Conservation (phyloP, 2,329 filamentous ascomycete genomes). For the Penicillium sp. region DNA sequence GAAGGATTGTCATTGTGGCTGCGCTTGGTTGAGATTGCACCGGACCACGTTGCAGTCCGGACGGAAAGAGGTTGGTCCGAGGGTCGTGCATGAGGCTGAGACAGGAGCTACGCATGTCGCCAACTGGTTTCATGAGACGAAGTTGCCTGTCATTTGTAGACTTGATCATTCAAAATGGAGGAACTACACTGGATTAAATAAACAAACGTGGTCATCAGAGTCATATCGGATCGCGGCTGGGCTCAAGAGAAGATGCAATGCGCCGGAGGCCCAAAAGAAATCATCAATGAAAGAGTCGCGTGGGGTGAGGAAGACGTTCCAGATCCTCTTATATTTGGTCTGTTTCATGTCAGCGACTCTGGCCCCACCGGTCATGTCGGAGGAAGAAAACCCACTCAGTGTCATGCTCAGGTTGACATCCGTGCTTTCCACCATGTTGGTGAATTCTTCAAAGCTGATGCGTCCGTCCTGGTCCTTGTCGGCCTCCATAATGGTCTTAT, state of each 20-base stretch:
- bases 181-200: slow-evolving; percentile 18
- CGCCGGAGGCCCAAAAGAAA: background rate
- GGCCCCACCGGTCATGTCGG: background rate
- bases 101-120: background rate
- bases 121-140: background rate
- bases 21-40: slow-evolving; percentile 11
- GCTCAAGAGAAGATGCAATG: background rate
- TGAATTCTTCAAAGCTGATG: slow-evolving; percentile 99
- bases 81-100: slow-evolving; percentile 11
- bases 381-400: slow-evolving; percentile 46
- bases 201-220: slow-evolving; percentile 23
- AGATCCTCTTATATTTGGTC: slow-evolving; percentile 12
- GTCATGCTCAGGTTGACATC: slow-evolving; percentile 65
- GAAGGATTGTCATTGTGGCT: slow-evolving; percentile 13
- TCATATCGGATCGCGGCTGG: slow-evolving; percentile 9
- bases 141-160: too few relatives aligned
- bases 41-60: slow-evolving; percentile 15
- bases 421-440: slow-evolving; percentile 96
- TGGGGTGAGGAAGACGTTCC: background rate
- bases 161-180: too few relatives aligned
- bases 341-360: slow-evolving; percentile 12
- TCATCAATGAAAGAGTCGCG: too few relatives aligned
- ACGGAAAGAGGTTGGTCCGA: slow-evolving; percentile 15
- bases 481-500: slow-evolving; percentile 99
- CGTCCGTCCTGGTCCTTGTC: slow-evolving; percentile 93